These are phyloP conservation scores for Puccinia hordei DNA, from an alignment of 1,284 basidiomycete species.

Conservation along the genomic window DNA sequence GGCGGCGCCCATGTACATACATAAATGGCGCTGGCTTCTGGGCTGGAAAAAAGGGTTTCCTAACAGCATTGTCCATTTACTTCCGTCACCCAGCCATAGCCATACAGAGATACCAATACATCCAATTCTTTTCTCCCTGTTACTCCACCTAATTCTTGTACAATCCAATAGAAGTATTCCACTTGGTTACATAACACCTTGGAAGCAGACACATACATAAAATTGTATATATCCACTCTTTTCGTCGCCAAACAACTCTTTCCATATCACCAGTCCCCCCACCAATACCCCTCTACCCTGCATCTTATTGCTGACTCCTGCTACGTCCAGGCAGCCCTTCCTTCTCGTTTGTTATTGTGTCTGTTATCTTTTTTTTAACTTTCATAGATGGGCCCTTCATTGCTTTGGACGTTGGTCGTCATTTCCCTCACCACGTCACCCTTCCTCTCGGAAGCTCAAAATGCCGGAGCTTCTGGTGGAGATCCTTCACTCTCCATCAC, in stretches of 20 bases:
- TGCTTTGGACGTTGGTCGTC: slow-evolving; percentile 21
- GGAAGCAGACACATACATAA: background rate
- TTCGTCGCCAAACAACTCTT: background rate
- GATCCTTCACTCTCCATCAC: slow-evolving; percentile 12
- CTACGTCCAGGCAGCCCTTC: background rate
- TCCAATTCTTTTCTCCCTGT: slow-evolving; percentile 11
- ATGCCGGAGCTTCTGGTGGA: background rate
- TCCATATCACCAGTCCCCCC: background rate
- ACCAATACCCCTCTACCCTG: background rate
- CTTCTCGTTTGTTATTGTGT: background rate
- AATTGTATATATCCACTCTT: background rate
- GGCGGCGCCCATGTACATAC: background rate
- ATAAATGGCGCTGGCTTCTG: slow-evolving; percentile 5
- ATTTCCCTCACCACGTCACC: slow-evolving; percentile 12
- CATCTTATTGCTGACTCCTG: background rate
- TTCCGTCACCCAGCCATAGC: background rate
- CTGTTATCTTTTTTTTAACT: background rate
- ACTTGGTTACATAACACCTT: background rate
- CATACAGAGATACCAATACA: background rate
- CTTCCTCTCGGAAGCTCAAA: slow-evolving; percentile 15
- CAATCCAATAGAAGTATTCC: slow-evolving; percentile 3
- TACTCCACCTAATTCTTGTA: slow-evolving; percentile 6
- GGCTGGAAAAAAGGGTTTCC: slow-evolving; percentile 5
- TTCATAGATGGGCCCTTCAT: slow-evolving; percentile 14
- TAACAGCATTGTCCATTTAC: background rate